A percentile compares a stretch with the other conserved stretches of the same genome.
Conservation (phyloP, 164 flowering plant species). For the Platanus orientalis region DNA sequence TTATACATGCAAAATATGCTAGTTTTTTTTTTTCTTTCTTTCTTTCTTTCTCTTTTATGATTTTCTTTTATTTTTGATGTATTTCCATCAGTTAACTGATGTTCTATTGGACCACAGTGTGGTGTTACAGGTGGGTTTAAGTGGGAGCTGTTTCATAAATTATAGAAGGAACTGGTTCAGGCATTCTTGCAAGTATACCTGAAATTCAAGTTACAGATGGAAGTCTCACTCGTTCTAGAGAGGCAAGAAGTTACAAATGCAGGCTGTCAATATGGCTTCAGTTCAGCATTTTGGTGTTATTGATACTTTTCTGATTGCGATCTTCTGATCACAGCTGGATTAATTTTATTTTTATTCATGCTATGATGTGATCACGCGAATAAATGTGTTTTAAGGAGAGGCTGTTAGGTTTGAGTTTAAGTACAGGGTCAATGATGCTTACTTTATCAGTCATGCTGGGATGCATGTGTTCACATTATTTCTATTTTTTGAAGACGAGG, state of each 20-base stretch:
- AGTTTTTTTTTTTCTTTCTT: too few relatives aligned
- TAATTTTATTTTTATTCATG: too few relatives aligned
- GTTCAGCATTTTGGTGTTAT: background rate
- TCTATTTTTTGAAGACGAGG: constrained; percentile 2
- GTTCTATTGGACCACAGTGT: background rate
- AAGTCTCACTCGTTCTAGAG: background rate
- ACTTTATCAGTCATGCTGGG: constrained; percentile 3
- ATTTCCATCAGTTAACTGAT: background rate
- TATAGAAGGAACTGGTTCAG: background rate
- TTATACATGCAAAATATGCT: background rate
- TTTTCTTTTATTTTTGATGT: background rate
- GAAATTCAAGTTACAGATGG: background rate
- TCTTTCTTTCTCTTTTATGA: background rate
- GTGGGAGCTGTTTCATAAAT: background rate
- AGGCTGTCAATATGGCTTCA: background rate
- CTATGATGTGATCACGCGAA: constrained; percentile 5
- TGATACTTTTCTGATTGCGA: too few relatives aligned
- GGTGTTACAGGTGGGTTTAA: background rate
- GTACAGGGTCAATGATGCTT: background rate
- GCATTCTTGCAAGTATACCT: background rate
- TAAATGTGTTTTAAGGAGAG: constrained; percentile 16
- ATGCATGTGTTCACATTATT: constrained; percentile 8
- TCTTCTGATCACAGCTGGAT: too few relatives aligned
- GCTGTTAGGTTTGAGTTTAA: constrained; percentile 4
- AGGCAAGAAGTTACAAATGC: background rate